Percentiles rank a stretch among this genome's conserved stretches.
Conservation (phyloP, 371 early-diverging fungal species). For the Entomophthora muscae region DNA sequence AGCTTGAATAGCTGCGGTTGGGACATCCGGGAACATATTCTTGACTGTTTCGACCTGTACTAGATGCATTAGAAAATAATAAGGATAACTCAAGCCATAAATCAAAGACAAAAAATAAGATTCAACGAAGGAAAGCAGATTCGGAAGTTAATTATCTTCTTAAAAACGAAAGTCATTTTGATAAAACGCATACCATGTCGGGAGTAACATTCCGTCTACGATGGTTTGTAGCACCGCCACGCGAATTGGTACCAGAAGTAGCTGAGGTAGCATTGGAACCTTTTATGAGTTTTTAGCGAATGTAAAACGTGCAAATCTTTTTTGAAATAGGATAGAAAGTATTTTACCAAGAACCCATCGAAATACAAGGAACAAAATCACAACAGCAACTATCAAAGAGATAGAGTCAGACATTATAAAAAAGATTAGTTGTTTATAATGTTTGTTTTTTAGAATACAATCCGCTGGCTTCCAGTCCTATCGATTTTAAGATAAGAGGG, state of each 20-base stretch:
- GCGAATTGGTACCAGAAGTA: background rate
- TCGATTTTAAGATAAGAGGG: no score
- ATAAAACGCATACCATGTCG: constrained; percentile 43
- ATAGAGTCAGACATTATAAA: constrained; percentile 18
- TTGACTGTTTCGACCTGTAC: constrained; percentile 49
- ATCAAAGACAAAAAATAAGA: background rate
- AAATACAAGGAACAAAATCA: constrained; percentile 46
- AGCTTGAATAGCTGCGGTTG: constrained; percentile 58
- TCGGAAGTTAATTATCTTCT: no score
- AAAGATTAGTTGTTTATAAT: no score
- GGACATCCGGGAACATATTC: constrained; percentile 75
- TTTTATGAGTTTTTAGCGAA: background rate
- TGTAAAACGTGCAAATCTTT: background rate
- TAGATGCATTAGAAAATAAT: background rate
- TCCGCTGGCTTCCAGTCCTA: no score
- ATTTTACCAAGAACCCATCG: constrained; percentile 53
- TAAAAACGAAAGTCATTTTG: no score
- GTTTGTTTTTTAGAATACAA: no score
- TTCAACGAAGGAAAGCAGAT: background rate
- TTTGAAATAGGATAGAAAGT: background rate
- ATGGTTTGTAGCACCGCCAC: background rate
- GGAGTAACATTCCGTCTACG: constrained; percentile 29
- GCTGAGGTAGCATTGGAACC: background rate
- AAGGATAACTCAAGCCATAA: background rate
- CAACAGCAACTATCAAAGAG: constrained; percentile 48